Evolutionary conservation across 331 rosid genomes (phyloP), one percentile per base, ranked within the genome.

Genomic region (Rosa hybrid): DNA sequence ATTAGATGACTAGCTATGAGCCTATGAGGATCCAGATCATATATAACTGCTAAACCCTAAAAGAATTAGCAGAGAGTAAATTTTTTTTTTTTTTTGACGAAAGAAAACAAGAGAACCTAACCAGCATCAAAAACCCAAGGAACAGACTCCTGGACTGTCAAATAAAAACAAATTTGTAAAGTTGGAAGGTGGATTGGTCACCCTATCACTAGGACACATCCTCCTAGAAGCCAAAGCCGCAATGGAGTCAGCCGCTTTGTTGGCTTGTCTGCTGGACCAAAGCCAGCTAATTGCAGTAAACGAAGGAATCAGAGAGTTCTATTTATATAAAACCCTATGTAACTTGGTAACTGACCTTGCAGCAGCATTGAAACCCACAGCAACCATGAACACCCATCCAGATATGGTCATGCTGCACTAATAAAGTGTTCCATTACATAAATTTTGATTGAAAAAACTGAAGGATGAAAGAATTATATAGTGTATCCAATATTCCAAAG

Each of bases 361-460:
- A n/a, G 92, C 94, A 0, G 94, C 94, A 59, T 88, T 90, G 79
- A 90, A 90, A 7, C 94, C 94, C 45, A 87, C 87, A 9, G 94
- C 57, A 8, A 87, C 75, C 92, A 86, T 85, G 83, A 3, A 82
- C 50, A 83, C 81, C 90, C 87, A 83, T 64, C 89, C 94, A 30
- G 76, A 56, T 41, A 90, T 78, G 3, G 85, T 39, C 87, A 79
- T 86, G 80, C 92, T 90, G 87, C 72, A 77, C 34, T 13, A 42
- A 16, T 41, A 7, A 68, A 38, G 1, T 67, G 4, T 12, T 48
- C 44, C 60, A 48, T 71, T 49, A 48, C 23, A 45, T 4, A 3
- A 13, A 46, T 3, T 42, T 7, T 39, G 21, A 34, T 34, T 34
- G 16, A 38, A 65, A 30, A 3, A 20, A 57, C 5, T 57, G n/a